Evolutionary conservation across 2,329 filamentous ascomycete genomes (phyloP), one percentile per base, ranked within the genome.

Genomic region (Aspergillus spinulosporus): DNA sequence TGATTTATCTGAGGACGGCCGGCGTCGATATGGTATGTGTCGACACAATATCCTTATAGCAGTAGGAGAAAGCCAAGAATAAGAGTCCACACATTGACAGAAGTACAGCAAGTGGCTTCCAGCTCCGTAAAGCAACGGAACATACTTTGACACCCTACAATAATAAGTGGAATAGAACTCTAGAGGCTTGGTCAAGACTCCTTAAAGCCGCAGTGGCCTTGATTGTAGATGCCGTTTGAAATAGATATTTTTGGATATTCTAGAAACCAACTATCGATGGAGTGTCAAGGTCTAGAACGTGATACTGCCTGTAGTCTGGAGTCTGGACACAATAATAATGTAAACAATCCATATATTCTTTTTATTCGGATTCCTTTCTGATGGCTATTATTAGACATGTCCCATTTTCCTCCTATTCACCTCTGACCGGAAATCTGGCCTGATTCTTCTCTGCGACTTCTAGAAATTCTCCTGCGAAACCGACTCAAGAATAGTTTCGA

Each of bases 321-420:
- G 21, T 7, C 8, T 43, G 40, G 40, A 14, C 40, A 44, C 15
- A 40, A 42, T 28, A 6, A 4, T 12, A 8, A 37, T 37, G n/a
- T 12, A 37, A 12, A 11, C 31, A 37, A 12, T 11, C 4, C 15
- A 14, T 21, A 21, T 21, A 21, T 21, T 21, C 21, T n/a, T n/a
- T n/a, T n/a, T n/a, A n/a, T n/a, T n/a, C n/a, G 26, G 8, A 26
- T 46, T 28, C 49, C 49, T 44, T 48, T 52, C 15, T 47, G 43
- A 9, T 34, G 55, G 45, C 55, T 57, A 57, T 57, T 49, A 57
- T 57, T 57, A 57, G 55, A 52, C 49, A 46, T 21, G 9, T 36
- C 45, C 39, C 12, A 36, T 21, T n/a, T n/a, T 37, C 46, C 49
- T 53, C 49, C 49, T 54, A 43, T 42, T 28, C 42, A n/a, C 6